Evolutionary conservation across 2,329 filamentous ascomycete genomes (phyloP).

Genomic region (Phaeosphaeria sp.): DNA sequence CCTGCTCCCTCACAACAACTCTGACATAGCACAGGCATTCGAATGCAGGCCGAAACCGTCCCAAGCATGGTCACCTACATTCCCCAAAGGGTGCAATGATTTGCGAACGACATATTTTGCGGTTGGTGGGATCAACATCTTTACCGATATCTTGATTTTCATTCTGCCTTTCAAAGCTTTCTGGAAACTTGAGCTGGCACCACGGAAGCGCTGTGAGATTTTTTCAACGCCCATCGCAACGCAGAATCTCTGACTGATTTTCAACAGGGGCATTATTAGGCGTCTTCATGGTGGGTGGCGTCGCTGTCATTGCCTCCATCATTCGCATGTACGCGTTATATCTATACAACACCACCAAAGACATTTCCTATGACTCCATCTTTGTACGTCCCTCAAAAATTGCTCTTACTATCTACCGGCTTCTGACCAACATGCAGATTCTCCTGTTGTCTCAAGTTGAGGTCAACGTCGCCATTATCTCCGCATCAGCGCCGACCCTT

Average conservation of each 20-base stretch:
- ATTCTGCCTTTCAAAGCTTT: constrained; percentile 23
- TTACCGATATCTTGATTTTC: constrained; percentile 25
- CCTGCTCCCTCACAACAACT: background rate
- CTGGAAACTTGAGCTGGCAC: constrained; percentile 16
- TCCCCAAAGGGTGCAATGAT: constrained; percentile 27
- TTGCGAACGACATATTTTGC: constrained; percentile 21
- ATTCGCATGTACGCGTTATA: constrained; percentile 25
- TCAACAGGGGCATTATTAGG: constrained; percentile 18
- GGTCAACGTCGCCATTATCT: constrained; percentile 49
- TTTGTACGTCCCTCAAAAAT: constrained; percentile 6
- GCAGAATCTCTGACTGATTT: background rate
- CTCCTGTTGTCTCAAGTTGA: constrained; percentile 51
- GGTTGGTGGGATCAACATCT: constrained; percentile 22
- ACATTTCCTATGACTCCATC: constrained; percentile 19
- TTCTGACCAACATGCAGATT: constrained; percentile 10
- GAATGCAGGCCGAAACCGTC: constrained; percentile 21
- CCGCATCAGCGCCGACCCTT: constrained; percentile 48
- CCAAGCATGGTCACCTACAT: constrained; percentile 21
- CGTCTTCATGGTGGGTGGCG: constrained; percentile 22
- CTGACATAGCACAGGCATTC: constrained; percentile 16
- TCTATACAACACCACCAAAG: constrained; percentile 22
- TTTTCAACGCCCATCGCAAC: no score
- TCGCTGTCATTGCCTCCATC: constrained; percentile 26
- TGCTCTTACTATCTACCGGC: background rate
- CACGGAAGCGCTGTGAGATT: constrained; percentile 14